Base-by-base conservation (phyloP, 441 rosid genomes). In the Pelargonium cotyledonis region DNA sequence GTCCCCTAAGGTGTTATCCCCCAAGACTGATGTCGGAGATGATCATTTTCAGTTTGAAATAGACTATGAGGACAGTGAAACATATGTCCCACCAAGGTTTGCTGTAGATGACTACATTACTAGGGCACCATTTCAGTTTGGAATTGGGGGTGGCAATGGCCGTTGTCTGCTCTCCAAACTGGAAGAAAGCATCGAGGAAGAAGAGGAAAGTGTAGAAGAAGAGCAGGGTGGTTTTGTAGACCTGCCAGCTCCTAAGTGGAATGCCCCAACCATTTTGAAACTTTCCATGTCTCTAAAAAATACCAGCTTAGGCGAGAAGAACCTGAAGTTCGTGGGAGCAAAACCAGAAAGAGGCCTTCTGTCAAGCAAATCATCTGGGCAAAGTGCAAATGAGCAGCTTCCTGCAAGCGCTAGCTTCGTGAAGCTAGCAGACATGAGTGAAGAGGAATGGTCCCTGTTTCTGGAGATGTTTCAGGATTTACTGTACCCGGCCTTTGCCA, bases 371-470 rank as follows among this genome's bases (percentile, higher is more conserved):
- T 47, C 55, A 10, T 47, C 55, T 47, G 55, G 55, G 5, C n/a
- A 16, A 0, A 47, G 55, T 12, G 55, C 55, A 47, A 47, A 47
- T 12, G 55, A 47, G 55, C 55, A 47, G 55, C 55, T 47, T 47
- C 55, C n/a, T 9, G 55, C 55, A 7, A 47, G 55, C 11, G 55
- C 55, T 5, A 47, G 55, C 55, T 47, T 47, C 14, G 55, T 47
- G 55, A 47, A 47, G 55, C 12, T 47, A 5, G 14, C 55, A 3
- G 55, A 47, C n/a, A 47, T 47, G 55, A 47, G 12, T 2, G 55
- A 47, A 4, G 55, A 47, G 55, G 55, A 47, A 47, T 47, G 55
- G 55, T 47, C 55, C 55, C 55, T 47, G 55, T 47, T 47, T 47
- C 55, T 47, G 55, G 55, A 47, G 55, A 47, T 12, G 55, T 9